phyloP scores from a whole-genome alignment of 2,329 filamentous ascomycete species.

The Apiospora saccharicola region DNA sequence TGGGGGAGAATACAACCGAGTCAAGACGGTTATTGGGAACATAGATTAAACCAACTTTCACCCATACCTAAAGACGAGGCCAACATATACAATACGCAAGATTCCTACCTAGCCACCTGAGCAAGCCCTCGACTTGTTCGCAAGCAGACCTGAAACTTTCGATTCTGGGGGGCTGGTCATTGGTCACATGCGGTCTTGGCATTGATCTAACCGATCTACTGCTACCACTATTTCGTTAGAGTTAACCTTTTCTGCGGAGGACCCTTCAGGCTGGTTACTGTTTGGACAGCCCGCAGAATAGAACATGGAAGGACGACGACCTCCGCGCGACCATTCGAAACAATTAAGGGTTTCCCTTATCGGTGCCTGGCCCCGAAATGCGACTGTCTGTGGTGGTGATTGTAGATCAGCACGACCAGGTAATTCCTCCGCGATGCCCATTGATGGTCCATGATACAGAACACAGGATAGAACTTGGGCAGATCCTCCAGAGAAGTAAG shows the following conservation, averaged over 20 bases:
- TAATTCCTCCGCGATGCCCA: background rate
- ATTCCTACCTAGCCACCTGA: background rate
- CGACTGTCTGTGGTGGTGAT: background rate
- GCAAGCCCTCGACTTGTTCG: background rate
- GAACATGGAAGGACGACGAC: background rate
- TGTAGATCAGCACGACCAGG: background rate
- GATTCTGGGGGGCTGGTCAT: constrained; percentile 3
- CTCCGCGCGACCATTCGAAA: background rate
- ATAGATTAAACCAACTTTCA: background rate
- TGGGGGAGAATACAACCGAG: background rate
- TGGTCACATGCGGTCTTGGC: constrained; percentile 8
- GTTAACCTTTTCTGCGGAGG: constrained; percentile 16
- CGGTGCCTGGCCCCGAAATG: background rate
- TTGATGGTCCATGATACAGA: background rate
- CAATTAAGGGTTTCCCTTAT: background rate
- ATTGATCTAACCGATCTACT: constrained; percentile 9
- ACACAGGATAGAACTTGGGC: background rate
- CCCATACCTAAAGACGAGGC: background rate
- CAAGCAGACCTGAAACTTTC: constrained; percentile 9
- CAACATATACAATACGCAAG: background rate
- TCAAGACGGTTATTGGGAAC: constrained; percentile 1
- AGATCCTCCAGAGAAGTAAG: background rate
- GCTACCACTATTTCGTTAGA: background rate
- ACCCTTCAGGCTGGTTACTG: background rate
- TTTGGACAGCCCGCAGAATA: background rate